Conservation (phyloP, 306 rosid genomes). For the Spatholobus suberectus region DNA sequence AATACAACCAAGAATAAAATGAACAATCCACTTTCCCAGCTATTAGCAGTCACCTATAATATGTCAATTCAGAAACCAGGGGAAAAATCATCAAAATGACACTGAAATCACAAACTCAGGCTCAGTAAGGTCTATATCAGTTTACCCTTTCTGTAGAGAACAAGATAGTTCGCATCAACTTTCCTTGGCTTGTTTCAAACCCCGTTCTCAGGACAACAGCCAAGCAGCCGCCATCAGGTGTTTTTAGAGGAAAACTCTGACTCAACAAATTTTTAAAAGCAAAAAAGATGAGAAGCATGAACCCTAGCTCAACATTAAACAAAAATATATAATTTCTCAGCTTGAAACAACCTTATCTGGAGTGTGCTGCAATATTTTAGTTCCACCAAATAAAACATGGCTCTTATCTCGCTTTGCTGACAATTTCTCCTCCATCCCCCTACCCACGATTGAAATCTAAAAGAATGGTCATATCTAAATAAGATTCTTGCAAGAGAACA, state of each 20-base stretch:
- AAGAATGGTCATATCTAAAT: slow-evolving; percentile 44
- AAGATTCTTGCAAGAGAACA: slow-evolving; percentile 21
- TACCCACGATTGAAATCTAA: slow-evolving; percentile 78
- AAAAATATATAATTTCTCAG: background rate
- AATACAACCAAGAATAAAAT: slow-evolving; percentile 91
- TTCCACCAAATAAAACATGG: slow-evolving; percentile 95
- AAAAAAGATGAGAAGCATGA: slow-evolving; percentile 38
- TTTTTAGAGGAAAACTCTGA: slow-evolving; percentile 84
- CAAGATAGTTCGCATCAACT: slow-evolving; percentile 97
- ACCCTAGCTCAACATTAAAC: slow-evolving; percentile 20
- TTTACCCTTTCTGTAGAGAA: slow-evolving; percentile 98
- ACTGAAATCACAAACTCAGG: slow-evolving; percentile 1
- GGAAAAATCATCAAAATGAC: slow-evolving; percentile 5
- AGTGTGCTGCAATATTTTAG: slow-evolving; percentile 97
- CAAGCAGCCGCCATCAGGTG: slow-evolving; percentile 97
- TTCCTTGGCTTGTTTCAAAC: slow-evolving; percentile 99
- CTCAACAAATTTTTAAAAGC: slow-evolving; percentile 40
- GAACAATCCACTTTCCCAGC: slow-evolving; percentile 99
- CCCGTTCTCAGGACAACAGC: slow-evolving; percentile 98
- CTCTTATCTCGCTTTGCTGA: slow-evolving; percentile 85
- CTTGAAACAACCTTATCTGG: slow-evolving; percentile 79
- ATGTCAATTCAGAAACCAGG: slow-evolving; percentile 29
- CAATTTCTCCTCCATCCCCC: slow-evolving; percentile 79
- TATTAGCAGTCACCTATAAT: slow-evolving; percentile 94
- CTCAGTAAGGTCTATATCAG: slow-evolving; percentile 32